Evolutionary conservation across 1,139 yeast species (phyloP).

Genomic region (Yamadazyma diddensiae): DNA sequence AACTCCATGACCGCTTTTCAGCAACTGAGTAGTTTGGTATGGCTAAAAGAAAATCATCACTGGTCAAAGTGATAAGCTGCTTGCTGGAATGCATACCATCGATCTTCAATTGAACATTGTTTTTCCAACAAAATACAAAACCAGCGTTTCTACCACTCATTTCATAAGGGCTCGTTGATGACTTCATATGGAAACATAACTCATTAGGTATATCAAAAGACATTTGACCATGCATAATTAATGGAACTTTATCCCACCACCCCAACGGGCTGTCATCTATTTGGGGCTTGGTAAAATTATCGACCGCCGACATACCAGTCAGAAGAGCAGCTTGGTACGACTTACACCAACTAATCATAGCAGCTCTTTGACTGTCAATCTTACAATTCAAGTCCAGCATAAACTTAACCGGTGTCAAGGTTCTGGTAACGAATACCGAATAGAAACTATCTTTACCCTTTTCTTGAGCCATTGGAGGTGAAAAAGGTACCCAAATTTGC

Average conservation of each 20-base stretch:
- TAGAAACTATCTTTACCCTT: conserved; percentile 35
- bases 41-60: conserved; percentile 68
- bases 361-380: conserved; percentile 36
- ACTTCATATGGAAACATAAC: conserved; percentile 53
- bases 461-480: conserved; percentile 34
- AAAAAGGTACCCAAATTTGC: conserved; percentile 43
- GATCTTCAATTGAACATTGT: conserved; percentile 56
- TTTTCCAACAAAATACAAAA: conserved; percentile 73
- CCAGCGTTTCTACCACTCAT: conserved; percentile 73
- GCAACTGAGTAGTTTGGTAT: conserved; percentile 52
- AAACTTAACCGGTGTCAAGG: conserved; percentile 45
- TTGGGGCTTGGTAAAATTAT: conserved; percentile 64
- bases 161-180: conserved; percentile 74
- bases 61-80: conserved; percentile 59
- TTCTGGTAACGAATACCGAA: conserved; percentile 39
- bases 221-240: conserved; percentile 46
- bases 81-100: conserved; percentile 63
- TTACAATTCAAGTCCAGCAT: conserved; percentile 34
- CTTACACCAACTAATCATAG: conserved; percentile 44
- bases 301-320: conserved; percentile 41
- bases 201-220: conserved; percentile 53
- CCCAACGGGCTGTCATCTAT: conserved; percentile 88
- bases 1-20: conserved; percentile 36
- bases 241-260: conserved; percentile 54
- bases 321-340: conserved; percentile 40